Base-by-base conservation (phyloP, 306 rosid genomes). In the Cercis canadensis region DNA sequence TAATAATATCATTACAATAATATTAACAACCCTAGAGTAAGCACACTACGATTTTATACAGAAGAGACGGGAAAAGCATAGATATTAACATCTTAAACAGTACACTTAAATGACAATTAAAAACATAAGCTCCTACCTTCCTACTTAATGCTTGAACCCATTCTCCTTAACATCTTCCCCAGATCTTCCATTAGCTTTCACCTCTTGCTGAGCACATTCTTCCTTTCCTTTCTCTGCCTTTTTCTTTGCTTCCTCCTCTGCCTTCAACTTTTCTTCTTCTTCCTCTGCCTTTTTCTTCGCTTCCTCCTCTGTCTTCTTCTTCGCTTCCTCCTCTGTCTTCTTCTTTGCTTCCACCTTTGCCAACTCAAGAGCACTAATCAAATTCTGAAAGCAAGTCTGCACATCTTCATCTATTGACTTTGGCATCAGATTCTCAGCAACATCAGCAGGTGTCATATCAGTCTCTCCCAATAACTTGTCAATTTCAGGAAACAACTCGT, bases 381-480 rank as follows among this genome's bases (percentile, higher is more conserved):
- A 66, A 14, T 53, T 81, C 66, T 75, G 46, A 76, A 87, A 60
- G 50, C 85, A 77, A 43, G 40, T 29, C 0, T 56, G 64, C 4
- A 40, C 79, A 21, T 78, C 87, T 36, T 83, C 88, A 4, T 52
- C 41, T 1, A 62, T 8, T 12, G 87, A 71, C 50, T 87, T 87
- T 0, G 90, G 90, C 86, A 83, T 85, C 67, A 90, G 37, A 75
- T 80, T 88, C 81, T 90, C 88, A 1, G 96, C 96, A 6, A 89
- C 87, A 66, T 85, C 87, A 37, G 92, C 87, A 47, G 87, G 90
- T 12, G 86, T 79, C 56, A 85, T 79, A 14, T 78, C 57, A 0
- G 70, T 67, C 68, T 83, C 78, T 44, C 68, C 74, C 50, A 85
- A 71, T 69, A 81, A 72, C 9, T 41, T 11, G 5, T 57, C 46